A percentile compares a stretch with the other conserved stretches of the same genome.
phyloP scores from a whole-genome alignment of 2,329 filamentous ascomycete genomes.

The Sordariomycetes sp. region DNA sequence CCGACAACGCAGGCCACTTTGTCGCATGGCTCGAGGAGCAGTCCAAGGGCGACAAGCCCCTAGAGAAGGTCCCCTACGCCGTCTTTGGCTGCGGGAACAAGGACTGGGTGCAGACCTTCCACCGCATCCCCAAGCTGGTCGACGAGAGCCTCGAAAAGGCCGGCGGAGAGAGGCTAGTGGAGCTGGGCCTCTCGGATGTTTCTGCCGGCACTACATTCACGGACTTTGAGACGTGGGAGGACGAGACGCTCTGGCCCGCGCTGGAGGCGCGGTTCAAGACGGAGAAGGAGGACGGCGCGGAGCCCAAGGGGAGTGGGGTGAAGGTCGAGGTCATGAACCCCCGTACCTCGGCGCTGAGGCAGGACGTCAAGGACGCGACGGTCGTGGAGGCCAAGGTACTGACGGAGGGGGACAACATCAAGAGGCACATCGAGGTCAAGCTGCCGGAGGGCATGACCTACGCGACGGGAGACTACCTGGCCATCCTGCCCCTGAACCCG shows the following conservation, averaged over 20 bases:
- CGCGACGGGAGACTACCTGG: slow-evolving; percentile 65
- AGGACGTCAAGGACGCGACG: slow-evolving; percentile 51
- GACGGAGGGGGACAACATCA: slow-evolving; percentile 39
- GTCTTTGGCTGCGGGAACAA: slow-evolving; percentile 54
- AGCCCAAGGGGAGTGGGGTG: slow-evolving; percentile 13
- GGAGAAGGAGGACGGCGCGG: slow-evolving; percentile 13
- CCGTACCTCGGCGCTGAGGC: slow-evolving; percentile 46
- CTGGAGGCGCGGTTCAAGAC: slow-evolving; percentile 40
- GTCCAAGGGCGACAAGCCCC: slow-evolving; percentile 45
- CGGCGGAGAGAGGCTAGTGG: slow-evolving; percentile 21
- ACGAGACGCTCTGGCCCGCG: slow-evolving; percentile 38
- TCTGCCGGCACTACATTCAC: slow-evolving; percentile 55
- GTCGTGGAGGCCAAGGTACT: slow-evolving; percentile 43
- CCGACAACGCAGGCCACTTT: slow-evolving; percentile 62
- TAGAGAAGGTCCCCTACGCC: slow-evolving; percentile 50
- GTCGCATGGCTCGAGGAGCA: slow-evolving; percentile 53
- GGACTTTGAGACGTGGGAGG: slow-evolving; percentile 58
- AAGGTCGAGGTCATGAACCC: slow-evolving; percentile 39
- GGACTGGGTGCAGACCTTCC: slow-evolving; percentile 54
- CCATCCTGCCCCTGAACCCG: slow-evolving; percentile 62
- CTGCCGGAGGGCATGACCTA: slow-evolving; percentile 58
- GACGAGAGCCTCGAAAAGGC: slow-evolving; percentile 36
- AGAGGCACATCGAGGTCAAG: slow-evolving; percentile 57
- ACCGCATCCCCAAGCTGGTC: slow-evolving; percentile 54
- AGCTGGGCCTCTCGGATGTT: slow-evolving; percentile 48